Base-by-base conservation (phyloP, 345 rosid species). In the Lepidium sativum region DNA sequence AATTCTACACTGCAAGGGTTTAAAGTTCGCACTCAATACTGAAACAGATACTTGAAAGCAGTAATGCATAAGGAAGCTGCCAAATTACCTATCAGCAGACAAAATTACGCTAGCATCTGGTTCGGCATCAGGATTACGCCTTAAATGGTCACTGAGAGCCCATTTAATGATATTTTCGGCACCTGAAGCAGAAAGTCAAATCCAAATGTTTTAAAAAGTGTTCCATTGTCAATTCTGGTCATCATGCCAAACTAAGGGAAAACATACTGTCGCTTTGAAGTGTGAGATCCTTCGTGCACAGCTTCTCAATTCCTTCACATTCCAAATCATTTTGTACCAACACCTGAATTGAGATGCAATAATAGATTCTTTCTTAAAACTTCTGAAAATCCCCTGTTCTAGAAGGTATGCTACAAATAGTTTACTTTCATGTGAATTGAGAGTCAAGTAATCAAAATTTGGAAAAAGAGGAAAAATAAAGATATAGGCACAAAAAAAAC, bases 141-240 rank as follows among this genome's bases (percentile, higher is more conserved):
- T 85, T 71, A 85, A 55, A 80, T 92, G 84, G 75, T 89, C 81
- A 78, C 95, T 78, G 57, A 89, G 53, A 68, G 89, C 96, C 96
- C 91, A 92, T 60, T 92, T 95, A 68, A 87, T 63, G 33, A 92
- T 81, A 81, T 85, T 89, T 73, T 92, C 98, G 49, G 89, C 91
- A 78, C 83, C 98, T 89, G 77, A 66, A 73, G 53, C 54, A 48
- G 70, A 35, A 66, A 20, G 31, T 33, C 20, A 57, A 55, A 65
- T 18, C 9, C 47, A 20, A 44, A 18, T 54, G 32, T 34, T 15
- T 6, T 14, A n/a, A 67, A 54, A 49, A 51, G 9, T 17, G n/a
- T 38, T 16, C 6, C 18, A 13, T 40, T 27, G 54, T 60, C 58
- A 54, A 50, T 43, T 39, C 20, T 45, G 18, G 21, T 29, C 27